phyloP scores from a whole-genome alignment of 768 basidiomycete species.

The Nevesoporus exiguus region DNA sequence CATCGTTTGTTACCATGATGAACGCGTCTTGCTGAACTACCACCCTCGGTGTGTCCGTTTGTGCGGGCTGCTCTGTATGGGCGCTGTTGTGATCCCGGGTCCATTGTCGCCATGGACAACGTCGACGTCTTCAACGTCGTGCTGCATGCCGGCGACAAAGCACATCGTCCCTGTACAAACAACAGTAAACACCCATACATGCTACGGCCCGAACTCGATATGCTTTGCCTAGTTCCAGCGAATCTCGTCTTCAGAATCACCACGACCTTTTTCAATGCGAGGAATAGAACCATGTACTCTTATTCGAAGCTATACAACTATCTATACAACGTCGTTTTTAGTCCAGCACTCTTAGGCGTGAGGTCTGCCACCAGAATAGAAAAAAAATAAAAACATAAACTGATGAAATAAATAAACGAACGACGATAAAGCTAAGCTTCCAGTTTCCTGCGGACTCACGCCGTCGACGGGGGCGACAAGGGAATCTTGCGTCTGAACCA shows the following conservation, averaged over 20 bases:
- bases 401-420: background rate
- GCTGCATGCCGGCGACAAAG: background rate
- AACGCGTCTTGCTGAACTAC: slow-evolving; percentile 23
- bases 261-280: no score
- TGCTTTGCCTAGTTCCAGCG: no score
- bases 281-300: no score
- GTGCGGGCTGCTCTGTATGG: slow-evolving; percentile 18
- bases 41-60: slow-evolving; percentile 22
- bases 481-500: slow-evolving; percentile 28
- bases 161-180: background rate
- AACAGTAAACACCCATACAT: background rate
- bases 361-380: background rate
- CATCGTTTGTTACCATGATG: slow-evolving; percentile 58
- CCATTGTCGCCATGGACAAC: slow-evolving; percentile 24
- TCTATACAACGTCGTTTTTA: background rate
- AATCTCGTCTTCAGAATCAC: no score
- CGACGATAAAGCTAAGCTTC: background rate
- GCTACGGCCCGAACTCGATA: no score
- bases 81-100: slow-evolving; percentile 22
- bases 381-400: background rate
- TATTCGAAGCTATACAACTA: background rate
- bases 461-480: background rate
- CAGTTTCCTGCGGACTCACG: background rate
- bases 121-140: slow-evolving; percentile 1
- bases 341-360: background rate